These are phyloP conservation scores for Saccharomyces hybrid DNA, from an alignment of 1,139 yeast species.

Conservation along the genomic window DNA sequence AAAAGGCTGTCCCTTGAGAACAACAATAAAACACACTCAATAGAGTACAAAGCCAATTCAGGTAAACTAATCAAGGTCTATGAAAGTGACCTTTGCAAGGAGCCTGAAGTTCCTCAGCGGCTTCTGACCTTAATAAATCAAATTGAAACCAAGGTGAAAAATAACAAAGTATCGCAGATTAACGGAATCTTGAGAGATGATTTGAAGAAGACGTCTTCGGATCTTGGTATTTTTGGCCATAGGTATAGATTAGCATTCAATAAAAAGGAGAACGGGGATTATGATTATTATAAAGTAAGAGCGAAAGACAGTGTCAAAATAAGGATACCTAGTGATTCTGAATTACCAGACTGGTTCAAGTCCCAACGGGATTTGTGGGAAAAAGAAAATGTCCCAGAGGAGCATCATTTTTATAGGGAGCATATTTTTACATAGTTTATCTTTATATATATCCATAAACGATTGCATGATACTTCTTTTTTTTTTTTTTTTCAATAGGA, in stretches of 20 bases:
- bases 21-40: conserved; percentile 4
- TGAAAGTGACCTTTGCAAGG: conserved; percentile 26
- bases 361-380: conserved; percentile 62
- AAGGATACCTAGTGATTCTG: conserved; percentile 52
- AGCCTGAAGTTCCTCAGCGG: conserved; percentile 28
- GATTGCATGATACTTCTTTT: neutral
- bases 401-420: conserved; percentile 30
- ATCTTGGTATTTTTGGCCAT: conserved; percentile 30
- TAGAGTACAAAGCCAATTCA: neutral
- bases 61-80: conserved; percentile 17
- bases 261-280: conserved; percentile 26
- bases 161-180: conserved; percentile 2
- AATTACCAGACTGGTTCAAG: conserved; percentile 66
- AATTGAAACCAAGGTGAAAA: conserved; percentile 14
- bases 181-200: conserved; percentile 3
- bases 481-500: neutral
- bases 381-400: conserved; percentile 32
- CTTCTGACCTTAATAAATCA: conserved; percentile 22
- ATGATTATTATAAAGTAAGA: conserved; percentile 23
- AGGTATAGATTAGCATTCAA: conserved; percentile 29
- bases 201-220: conserved; percentile 19
- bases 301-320: conserved; percentile 31
- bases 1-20: neutral
- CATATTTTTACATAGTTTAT: conserved; percentile 20
- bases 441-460: neutral